phyloP scores from a whole-genome alignment of 139 green algal genomes.

The Desmodesmus armatus region DNA sequence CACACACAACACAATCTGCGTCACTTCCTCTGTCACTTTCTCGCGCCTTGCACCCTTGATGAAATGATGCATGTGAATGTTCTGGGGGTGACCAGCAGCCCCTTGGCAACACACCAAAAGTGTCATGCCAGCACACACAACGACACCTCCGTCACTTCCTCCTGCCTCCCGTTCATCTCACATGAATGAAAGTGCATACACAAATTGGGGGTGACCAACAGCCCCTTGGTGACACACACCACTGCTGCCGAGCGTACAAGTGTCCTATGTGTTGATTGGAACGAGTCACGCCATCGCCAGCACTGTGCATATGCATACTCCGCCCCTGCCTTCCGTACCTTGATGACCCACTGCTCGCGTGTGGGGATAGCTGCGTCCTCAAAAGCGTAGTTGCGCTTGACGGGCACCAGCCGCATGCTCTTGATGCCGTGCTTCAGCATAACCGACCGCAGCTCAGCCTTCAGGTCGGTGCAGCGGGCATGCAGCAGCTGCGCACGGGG shows the following conservation, averaged over 20 bases:
- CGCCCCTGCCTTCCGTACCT: constrained; percentile 67
- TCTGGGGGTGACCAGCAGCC: too few relatives aligned
- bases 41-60: too few relatives aligned
- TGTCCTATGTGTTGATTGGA: neutral
- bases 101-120: too few relatives aligned
- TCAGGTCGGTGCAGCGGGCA: constrained; percentile 63
- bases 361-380: constrained; percentile 81
- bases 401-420: constrained; percentile 84
- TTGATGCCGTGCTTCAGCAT: constrained; percentile 75
- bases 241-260: too few relatives aligned
- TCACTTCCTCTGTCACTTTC: too few relatives aligned
- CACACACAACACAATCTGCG: too few relatives aligned
- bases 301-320: neutral
- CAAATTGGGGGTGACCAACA: neutral
- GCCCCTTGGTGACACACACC: too few relatives aligned
- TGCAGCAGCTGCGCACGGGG: constrained; percentile 27
- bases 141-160: too few relatives aligned
- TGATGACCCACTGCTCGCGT: constrained; percentile 94
- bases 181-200: too few relatives aligned
- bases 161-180: too few relatives aligned
- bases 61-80: too few relatives aligned
- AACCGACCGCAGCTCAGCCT: constrained; percentile 82
- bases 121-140: too few relatives aligned
- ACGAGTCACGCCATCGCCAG: neutral
- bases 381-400: constrained; percentile 95